Conservation (phyloP, 305 asterid genomes). For the Monarda citriodora region DNA sequence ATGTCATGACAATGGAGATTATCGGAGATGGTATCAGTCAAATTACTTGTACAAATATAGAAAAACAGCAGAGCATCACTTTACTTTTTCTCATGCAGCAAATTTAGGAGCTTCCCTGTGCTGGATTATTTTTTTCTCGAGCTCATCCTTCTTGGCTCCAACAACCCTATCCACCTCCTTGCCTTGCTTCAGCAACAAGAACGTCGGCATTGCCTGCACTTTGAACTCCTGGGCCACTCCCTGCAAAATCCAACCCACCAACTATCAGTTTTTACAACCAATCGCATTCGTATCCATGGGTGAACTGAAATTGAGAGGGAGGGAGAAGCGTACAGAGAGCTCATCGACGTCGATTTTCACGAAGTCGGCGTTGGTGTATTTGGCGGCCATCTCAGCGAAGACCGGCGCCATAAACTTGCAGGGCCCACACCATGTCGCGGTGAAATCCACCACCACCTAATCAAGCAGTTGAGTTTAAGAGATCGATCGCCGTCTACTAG, state of each 20-base stretch:
- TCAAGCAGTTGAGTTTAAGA: conserved; percentile 2
- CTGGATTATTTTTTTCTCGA: conserved; percentile 63
- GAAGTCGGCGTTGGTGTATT: conserved; percentile 74
- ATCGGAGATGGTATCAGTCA: neutral
- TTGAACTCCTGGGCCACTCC: conserved; percentile 64
- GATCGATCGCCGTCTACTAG: conserved; percentile 4
- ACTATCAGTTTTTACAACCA: neutral
- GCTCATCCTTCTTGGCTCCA: conserved; percentile 84
- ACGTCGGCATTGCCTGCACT: conserved; percentile 94
- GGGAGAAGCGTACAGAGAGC: conserved; percentile 49
- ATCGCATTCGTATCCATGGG: neutral
- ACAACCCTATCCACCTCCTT: conserved; percentile 77
- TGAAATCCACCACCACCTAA: conserved; percentile 87
- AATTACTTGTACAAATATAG: neutral
- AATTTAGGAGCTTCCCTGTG: conserved; percentile 89
- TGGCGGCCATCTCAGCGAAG: conserved; percentile 49
- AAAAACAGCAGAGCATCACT: neutral
- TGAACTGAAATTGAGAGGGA: neutral
- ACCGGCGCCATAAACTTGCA: conserved; percentile 89
- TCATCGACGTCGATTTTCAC: conserved; percentile 89
- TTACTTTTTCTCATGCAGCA: conserved; percentile 55
- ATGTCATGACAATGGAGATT: neutral
- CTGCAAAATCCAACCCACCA: conserved; percentile 24
- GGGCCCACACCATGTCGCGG: conserved; percentile 98
- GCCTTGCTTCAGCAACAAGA: conserved; percentile 86